These are phyloP conservation scores for Starmera dryadoides DNA, from an alignment of 805 yeast species.

Conservation along the genomic window DNA sequence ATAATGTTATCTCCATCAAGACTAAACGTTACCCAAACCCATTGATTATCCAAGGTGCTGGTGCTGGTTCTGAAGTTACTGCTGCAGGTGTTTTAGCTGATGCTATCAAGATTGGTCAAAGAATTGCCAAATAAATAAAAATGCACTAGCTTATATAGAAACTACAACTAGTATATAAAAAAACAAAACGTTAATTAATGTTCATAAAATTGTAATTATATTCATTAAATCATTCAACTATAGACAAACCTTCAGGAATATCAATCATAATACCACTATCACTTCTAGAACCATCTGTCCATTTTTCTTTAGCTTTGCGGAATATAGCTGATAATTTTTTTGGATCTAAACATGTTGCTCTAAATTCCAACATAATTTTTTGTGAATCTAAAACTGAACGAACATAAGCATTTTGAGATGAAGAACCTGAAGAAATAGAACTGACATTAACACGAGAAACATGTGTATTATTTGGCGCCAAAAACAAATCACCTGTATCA, in stretches of 20 bases:
- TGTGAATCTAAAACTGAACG: slow-evolving; percentile 53
- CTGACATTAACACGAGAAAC: slow-evolving; percentile 62
- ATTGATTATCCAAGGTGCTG: slow-evolving; percentile 95
- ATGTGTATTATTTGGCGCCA: slow-evolving; percentile 85
- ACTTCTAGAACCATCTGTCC: slow-evolving; percentile 28
- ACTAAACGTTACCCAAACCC: slow-evolving; percentile 93
- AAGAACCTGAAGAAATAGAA: slow-evolving; percentile 17
- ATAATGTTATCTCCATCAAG: slow-evolving; percentile 87
- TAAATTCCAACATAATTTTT: slow-evolving; percentile 62
- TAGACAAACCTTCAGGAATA: slow-evolving; percentile 2
- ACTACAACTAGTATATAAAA: too few species aligned
- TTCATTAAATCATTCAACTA: neutral
- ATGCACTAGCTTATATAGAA: neutral
- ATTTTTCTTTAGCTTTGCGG: slow-evolving; percentile 45
- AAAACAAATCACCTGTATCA: slow-evolving; percentile 66
- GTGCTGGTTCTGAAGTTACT: slow-evolving; percentile 74
- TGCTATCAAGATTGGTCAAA: slow-evolving; percentile 83
- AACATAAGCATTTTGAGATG: slow-evolving; percentile 7
- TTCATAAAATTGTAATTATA: too few species aligned
- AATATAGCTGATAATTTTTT: slow-evolving; percentile 44
- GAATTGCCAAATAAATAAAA: slow-evolving; percentile 38
- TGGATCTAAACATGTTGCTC: slow-evolving; percentile 51
- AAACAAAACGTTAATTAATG: too few species aligned
- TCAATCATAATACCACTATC: slow-evolving; percentile 15
- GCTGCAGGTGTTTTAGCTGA: slow-evolving; percentile 94